These are phyloP conservation scores for Hemisphaericaspora subhashii DNA, from an alignment of 1,139 yeast species.

Conservation along the genomic window DNA sequence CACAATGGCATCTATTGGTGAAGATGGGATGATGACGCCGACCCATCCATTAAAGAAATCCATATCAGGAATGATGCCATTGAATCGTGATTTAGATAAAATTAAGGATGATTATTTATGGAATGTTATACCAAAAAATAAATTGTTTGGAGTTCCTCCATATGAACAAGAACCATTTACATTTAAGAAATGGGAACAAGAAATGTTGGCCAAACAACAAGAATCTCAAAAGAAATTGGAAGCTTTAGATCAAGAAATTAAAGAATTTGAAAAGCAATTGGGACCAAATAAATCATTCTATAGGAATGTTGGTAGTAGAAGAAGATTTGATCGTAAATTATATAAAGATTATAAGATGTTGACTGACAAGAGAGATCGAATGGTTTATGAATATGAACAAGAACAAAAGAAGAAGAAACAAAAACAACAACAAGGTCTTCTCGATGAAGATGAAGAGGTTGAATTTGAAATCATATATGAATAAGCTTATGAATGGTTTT, in stretches of 20 bases:
- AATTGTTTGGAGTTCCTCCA: conserved; percentile 39
- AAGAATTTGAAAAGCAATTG: conserved; percentile 21
- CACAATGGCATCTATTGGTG: neutral
- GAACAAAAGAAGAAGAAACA: neutral
- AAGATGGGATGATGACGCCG: neutral
- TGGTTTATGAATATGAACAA: neutral
- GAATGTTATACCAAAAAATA: conserved; percentile 38
- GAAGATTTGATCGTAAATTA: conserved; percentile 30
- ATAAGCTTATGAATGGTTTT: conserved; percentile 5
- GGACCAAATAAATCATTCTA: conserved; percentile 17
- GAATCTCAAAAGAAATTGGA: conserved; percentile 19
- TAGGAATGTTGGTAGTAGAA: conserved; percentile 25
- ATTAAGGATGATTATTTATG: conserved; percentile 45
- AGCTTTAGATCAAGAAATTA: conserved; percentile 16
- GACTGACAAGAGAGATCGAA: conserved; percentile 15
- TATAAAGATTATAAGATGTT: conserved; percentile 27
- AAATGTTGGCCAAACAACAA: conserved; percentile 21
- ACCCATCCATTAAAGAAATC: conserved; percentile 43
- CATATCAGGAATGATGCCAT: conserved; percentile 41
- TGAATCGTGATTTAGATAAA: conserved; percentile 36
- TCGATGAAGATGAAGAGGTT: neutral
- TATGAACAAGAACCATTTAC: conserved; percentile 30
- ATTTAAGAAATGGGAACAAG: conserved; percentile 41
- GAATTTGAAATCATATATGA: neutral
- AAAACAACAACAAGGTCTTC: neutral